Evolutionary conservation across 1,139 yeast genomes (phyloP).

Genomic region (Yarrowia galli): DNA sequence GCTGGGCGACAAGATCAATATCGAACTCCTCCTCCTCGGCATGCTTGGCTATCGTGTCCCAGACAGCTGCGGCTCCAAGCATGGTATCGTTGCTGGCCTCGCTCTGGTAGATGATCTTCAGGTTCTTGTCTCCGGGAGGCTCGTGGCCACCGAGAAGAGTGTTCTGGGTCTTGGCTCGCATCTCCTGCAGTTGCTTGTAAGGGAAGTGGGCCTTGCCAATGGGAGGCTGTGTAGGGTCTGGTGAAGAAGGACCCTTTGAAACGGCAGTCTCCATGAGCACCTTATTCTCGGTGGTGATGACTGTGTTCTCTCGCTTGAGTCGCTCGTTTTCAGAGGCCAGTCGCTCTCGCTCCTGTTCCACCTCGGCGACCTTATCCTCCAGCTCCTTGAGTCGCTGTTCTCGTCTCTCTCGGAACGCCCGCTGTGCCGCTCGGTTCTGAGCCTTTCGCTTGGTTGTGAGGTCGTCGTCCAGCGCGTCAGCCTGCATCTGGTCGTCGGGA

Average conservation of each 20-base stretch:
- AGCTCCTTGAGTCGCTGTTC: constrained; percentile 75
- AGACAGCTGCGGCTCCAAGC: constrained; percentile 77
- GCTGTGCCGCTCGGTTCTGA: constrained; percentile 87
- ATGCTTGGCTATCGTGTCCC: constrained; percentile 66
- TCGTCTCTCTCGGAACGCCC: constrained; percentile 87
- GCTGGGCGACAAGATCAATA: constrained; percentile 62
- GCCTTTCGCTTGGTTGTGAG: constrained; percentile 70
- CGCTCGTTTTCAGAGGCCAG: constrained; percentile 63
- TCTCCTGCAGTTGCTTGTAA: constrained; percentile 22
- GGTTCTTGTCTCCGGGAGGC: constrained; percentile 42
- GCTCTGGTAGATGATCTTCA: constrained; percentile 47
- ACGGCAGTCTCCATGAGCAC: constrained; percentile 52
- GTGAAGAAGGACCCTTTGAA: constrained; percentile 1
- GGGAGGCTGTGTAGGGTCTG: constrained; percentile 22
- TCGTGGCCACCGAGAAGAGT: constrained; percentile 43
- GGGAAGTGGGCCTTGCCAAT: constrained; percentile 32
- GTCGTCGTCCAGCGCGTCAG: constrained; percentile 40
- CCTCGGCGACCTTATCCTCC: constrained; percentile 63
- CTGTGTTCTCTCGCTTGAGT: constrained; percentile 61
- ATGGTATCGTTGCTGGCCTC: constrained; percentile 54
- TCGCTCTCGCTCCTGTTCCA: constrained; percentile 65
- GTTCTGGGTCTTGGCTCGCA: constrained; percentile 27
- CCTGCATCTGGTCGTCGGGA: constrained; percentile 39
- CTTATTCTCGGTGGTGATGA: constrained; percentile 67
- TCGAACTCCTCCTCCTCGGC: constrained; percentile 59